Base-by-base conservation (phyloP, 257 asterid genomes). In the Gentiana dahurica region DNA sequence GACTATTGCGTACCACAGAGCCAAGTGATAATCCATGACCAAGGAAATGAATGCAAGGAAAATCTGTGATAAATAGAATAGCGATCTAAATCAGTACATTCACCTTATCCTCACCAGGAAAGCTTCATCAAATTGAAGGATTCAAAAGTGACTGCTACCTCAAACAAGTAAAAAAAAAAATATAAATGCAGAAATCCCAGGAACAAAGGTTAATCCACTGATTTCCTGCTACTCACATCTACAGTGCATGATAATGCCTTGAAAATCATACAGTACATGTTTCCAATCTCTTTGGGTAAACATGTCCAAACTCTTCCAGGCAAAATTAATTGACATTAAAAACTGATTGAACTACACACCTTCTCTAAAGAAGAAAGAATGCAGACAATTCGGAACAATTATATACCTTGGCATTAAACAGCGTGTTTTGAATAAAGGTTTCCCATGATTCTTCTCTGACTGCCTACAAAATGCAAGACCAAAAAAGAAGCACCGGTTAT, bases 361-460 rank as follows among this genome's bases (percentile, higher is more conserved):
- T 33, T 51, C 48, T 8, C 11, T 34, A 60, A 10, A 41, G 43
- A 48, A 6, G 33, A 67, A 12, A 48, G 9, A 32, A 63, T 8
- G n/a, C 54, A 12, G 38, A 33, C 54, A 61, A 12, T 68, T 60
- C 56, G 48, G 58, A 67, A 39, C 61, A 51, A 7, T 55, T 48
- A 36, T 2, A 52, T 57, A 91, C 97, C 96, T 91, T 91, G 24
- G 90, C 94, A 75, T 64, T 85, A 53, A 87, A 73, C 24, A 91
- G 70, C 35, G 78, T 55, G 69, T 81, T 93, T 12, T 68, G 75
- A 38, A 83, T 72, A 70, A 78, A 84, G 49, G 79, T 72, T 74
- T 91, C 91, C 98, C 98, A 91, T 34, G 97, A 79, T 73, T 91
- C 98, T 12, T 81, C 77, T 79, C 68, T 85, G 7, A 85, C 94